Base-by-base conservation (phyloP, 192 early-diverging fungal species). In the Coemansia sp. region DNA sequence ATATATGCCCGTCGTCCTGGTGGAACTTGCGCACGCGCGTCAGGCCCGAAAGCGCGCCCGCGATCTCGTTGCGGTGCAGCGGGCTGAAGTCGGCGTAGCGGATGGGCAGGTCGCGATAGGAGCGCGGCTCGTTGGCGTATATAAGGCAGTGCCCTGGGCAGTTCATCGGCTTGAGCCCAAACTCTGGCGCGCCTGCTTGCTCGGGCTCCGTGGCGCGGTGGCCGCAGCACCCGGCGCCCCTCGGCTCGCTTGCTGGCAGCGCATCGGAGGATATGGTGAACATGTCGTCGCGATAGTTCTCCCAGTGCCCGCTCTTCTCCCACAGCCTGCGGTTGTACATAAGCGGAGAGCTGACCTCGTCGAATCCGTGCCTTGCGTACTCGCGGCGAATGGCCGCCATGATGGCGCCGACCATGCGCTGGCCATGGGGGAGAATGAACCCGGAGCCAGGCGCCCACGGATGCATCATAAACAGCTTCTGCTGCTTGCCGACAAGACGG, bases 131-230 rank as follows among this genome's bases (percentile, higher is more conserved):
- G 67, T 86, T 90, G 46, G 87, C 90, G 83, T 93, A 96, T 8
- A 96, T 87, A 65, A 96, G 64, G 70, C 96, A 98, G 72, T 98
- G 96, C 2, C 94, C 94, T 2, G 96, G 96, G 65, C 96, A 98
- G 71, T 98, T 98, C 95, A 98, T 98, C 12, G 95, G 95, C 68
- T 98, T 98, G n/a, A 98, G 82, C 8, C 92, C 92, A 81, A 88
- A 89, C 20, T 89, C 66, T 31, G 88, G 84, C 48, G 48, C 23
- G 9, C 13, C 48, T 13, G 20, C 23, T 7, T 51, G 48, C 35
- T 89, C 89, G 15, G 68, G 73, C n/a, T 67, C 57, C 21, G 68
- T 30, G 28, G 59, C 58, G 16, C 7, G 34, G 42, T 86, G 72
- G n/a, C 42, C 33, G 48, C 86, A 83, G 49, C 73, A 72, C 28